Evolutionary conservation across 1,284 basidiomycete species (phyloP).

Genomic region (Sanghuangporus weigelae): DNA sequence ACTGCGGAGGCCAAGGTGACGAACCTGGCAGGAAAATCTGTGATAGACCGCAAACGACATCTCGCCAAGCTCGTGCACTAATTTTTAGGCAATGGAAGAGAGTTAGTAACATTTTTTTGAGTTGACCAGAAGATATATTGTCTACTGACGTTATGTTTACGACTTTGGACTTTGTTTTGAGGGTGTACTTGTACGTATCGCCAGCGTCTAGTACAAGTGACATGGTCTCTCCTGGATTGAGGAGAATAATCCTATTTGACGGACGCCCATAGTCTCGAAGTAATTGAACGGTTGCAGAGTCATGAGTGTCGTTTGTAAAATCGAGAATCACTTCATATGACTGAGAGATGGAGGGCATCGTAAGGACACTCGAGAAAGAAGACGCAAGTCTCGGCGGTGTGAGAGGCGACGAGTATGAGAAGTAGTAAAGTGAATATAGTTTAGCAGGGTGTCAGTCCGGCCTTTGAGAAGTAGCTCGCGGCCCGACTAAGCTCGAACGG

Average conservation of each 20-base stretch:
- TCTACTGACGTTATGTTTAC: slow-evolving; percentile 60
- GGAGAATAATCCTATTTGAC: slow-evolving; percentile 47
- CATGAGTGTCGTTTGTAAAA: slow-evolving; percentile 63
- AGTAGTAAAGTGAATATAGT: slow-evolving; percentile 14
- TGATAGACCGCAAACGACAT: slow-evolving; percentile 55
- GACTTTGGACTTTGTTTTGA: slow-evolving; percentile 59
- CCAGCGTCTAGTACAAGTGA: slow-evolving; percentile 65
- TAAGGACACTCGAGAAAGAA: slow-evolving; percentile 2
- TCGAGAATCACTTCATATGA: slow-evolving; percentile 61
- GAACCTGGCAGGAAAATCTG: slow-evolving; percentile 45
- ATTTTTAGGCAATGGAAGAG: slow-evolving; percentile 13
- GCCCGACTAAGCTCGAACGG: slow-evolving; percentile 15
- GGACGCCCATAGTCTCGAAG: slow-evolving; percentile 57
- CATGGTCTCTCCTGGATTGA: slow-evolving; percentile 58
- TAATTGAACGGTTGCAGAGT: slow-evolving; percentile 59
- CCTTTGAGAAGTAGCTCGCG: slow-evolving; percentile 9
- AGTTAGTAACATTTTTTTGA: neutral
- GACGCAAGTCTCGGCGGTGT: slow-evolving; percentile 9
- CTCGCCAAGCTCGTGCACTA: slow-evolving; percentile 63
- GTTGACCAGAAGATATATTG: slow-evolving; percentile 2
- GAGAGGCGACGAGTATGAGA: slow-evolving; percentile 13
- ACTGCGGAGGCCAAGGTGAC: slow-evolving; percentile 27
- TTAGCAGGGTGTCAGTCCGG: slow-evolving; percentile 5
- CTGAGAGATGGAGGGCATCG: slow-evolving; percentile 45
- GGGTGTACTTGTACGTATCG: slow-evolving; percentile 58